Conservation (phyloP, 139 green algal genomes). For the Raphidocelis subcapitata region DNA sequence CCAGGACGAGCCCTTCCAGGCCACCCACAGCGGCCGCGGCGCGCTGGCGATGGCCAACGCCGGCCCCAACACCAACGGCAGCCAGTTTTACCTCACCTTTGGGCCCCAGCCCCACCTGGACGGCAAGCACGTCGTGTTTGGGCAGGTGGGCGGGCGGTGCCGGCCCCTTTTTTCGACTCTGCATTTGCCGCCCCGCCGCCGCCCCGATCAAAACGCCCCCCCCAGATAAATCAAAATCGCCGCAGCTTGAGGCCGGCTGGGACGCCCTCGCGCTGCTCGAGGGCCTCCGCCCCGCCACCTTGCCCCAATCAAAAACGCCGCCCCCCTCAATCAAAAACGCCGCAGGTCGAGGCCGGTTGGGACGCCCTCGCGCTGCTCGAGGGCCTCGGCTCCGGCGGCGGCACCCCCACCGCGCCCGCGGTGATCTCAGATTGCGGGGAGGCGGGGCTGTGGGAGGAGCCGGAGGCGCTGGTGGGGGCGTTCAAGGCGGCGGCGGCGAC, state of each 20-base stretch:
- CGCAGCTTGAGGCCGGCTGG: constrained; percentile 25
- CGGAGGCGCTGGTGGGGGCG: not conserved
- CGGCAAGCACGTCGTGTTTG: constrained; percentile 52
- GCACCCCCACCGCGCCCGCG: not conserved
- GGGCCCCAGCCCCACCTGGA: constrained; percentile 49
- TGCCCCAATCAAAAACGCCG: no score
- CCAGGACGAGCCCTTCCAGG: constrained; percentile 61
- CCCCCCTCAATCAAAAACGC: not conserved
- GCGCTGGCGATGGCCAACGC: constrained; percentile 71
- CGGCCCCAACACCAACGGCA: constrained; percentile 64
- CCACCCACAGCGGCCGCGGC: constrained; percentile 48
- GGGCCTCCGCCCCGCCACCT: not conserved
- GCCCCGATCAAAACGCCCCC: no score
- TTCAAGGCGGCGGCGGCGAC: no score
- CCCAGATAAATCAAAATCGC: not conserved
- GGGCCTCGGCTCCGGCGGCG: not conserved
- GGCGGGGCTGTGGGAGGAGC: not conserved
- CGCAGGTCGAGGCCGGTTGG: constrained; percentile 25
- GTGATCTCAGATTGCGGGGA: constrained; percentile 9
- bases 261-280: constrained; percentile 20
- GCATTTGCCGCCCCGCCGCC: not conserved
- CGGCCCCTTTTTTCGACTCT: not conserved
- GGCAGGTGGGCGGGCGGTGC: constrained; percentile 19
- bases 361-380: constrained; percentile 20
- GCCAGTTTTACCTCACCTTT: constrained; percentile 58